Percentiles rank a stretch among this genome's conserved stretches.
These are phyloP conservation scores for Corrigiola litoralis DNA, from an alignment of 179 eudicot species.

Conservation along the genomic window DNA sequence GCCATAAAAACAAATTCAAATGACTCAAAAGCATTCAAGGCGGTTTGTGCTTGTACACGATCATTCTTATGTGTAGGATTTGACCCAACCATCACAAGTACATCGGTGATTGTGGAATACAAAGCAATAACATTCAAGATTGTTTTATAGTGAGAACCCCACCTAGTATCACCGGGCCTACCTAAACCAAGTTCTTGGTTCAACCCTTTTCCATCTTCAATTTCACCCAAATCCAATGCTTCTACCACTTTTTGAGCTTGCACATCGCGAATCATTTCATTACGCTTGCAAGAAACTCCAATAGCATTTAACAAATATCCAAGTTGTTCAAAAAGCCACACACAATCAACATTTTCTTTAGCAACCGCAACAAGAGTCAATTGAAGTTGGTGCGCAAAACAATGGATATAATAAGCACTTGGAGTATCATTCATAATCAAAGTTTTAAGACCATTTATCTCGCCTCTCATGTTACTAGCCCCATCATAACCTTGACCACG, in stretches of 20 bases:
- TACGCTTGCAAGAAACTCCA: slow-evolving; percentile 4
- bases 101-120: neutral
- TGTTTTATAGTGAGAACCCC: slow-evolving; percentile 5
- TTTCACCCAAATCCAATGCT: neutral
- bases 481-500: slow-evolving; percentile 10
- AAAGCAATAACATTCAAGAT: neutral
- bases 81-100: neutral
- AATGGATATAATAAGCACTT: too few species aligned
- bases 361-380: too few species aligned
- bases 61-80: neutral
- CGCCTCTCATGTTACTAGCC: too few species aligned
- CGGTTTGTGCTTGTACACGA: neutral
- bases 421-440: neutral
- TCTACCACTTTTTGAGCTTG: neutral
- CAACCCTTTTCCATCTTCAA: neutral
- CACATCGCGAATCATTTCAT: neutral
- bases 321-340: too few species aligned
- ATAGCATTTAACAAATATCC: neutral
- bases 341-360: too few species aligned
- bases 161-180: neutral
- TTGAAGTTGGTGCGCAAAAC: too few species aligned
- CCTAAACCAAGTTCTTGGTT: slow-evolving; percentile 1
- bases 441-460: slow-evolving; percentile 14
- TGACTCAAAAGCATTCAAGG: neutral
- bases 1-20: neutral